phyloP scores from a whole-genome alignment of 1,284 basidiomycete species.

The Ganoderma resinaceum region DNA sequence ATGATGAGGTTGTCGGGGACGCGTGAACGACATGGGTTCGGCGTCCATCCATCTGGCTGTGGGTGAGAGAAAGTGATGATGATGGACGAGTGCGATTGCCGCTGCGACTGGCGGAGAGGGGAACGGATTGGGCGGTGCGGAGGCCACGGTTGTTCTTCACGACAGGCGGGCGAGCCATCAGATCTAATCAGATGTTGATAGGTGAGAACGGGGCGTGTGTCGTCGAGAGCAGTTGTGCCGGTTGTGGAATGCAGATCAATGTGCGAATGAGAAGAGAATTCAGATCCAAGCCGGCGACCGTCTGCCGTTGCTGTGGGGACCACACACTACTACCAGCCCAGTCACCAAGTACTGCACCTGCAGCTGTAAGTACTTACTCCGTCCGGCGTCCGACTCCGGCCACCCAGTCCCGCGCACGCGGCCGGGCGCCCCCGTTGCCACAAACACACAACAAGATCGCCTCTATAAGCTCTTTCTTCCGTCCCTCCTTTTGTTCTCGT shows the following conservation, averaged over 20 bases:
- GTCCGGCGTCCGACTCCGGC: neutral
- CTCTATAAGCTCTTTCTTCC: conserved; percentile 30
- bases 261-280: conserved; percentile 20
- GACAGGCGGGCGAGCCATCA: conserved; percentile 9
- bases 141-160: neutral
- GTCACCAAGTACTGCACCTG: no score
- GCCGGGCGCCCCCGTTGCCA: conserved; percentile 19
- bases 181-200: conserved; percentile 23
- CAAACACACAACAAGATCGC: conserved; percentile 32
- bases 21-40: neutral
- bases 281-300: conserved; percentile 7
- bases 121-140: neutral
- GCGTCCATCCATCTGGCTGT: conserved; percentile 4
- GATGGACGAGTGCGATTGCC: neutral
- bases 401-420: conserved; percentile 16
- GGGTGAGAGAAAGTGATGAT: conserved; percentile 3
- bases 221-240: neutral
- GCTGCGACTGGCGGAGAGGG: neutral
- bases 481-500: conserved; percentile 25
- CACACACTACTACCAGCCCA: neutral
- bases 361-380: no score
- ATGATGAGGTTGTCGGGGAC: neutral
- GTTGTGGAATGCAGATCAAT: conserved; percentile 29
- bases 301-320: conserved; percentile 26
- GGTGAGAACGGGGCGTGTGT: neutral